Base-by-base conservation (phyloP, 768 basidiomycete genomes). In the Tulasnella sp. region DNA sequence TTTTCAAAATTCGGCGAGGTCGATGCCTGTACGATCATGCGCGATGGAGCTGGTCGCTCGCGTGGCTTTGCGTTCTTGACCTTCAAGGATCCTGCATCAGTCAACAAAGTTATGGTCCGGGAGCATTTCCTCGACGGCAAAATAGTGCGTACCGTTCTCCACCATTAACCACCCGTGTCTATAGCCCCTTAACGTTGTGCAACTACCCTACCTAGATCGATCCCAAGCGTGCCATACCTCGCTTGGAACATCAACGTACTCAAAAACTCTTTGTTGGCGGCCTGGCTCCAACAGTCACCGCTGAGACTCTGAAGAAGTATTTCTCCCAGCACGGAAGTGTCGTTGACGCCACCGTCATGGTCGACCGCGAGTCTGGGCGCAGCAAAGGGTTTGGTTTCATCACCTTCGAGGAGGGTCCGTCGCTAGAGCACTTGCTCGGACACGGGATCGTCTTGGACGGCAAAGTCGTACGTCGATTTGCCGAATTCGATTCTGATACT, bases 351-450 rank as follows among this genome's bases (percentile, higher is more conserved):
- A 99, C 97, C 0, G 96, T 99, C 83, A 99, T 99, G 98, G 89
- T 98, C 83, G 98, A 99, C 86, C 93, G 96, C 69, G 96, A 98
- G 86, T 96, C 96, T 4, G 94, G 94, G 37, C 88, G 96, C 75
- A 96, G 95, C 87, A 98, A 99, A 86, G 98, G 98, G 18, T 99
- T 99, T 83, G 98, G 97, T 0, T 99, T 99, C 85, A 95, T 99
- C 16, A 97, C 96, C 0, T 97, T 98, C 84, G 88, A 86, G 60
- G 94, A 96, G 85, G 93, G 95, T 81, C 93, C 93, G n/a, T 92
- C 93, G 83, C 95, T 97, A 31, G 93, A 96, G 81, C 93, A 93
- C 50, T 94, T 96, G 85, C 91, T 99, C 74, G 94, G 93, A 0
- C 94, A 95, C 8, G 94, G 95, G 83, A 88, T 98, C 34, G 93